Base-by-base conservation (phyloP, 139 green algal species). In the Chlorella sp. region DNA sequence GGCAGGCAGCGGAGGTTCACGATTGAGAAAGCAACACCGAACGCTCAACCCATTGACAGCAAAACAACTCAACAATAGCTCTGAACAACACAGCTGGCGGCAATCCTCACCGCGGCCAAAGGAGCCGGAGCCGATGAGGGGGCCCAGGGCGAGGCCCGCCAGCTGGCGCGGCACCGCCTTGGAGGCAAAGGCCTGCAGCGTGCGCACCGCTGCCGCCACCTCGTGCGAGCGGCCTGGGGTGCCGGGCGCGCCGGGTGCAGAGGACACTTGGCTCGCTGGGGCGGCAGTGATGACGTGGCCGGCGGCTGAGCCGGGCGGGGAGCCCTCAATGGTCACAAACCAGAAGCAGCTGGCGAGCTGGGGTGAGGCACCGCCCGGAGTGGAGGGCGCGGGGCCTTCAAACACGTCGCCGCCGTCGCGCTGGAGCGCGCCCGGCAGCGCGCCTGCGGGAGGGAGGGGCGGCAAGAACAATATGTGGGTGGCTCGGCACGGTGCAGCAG, bases 271-370 rank as follows among this genome's bases (percentile, higher is more conserved):
- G 47, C 56, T 64, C 32, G 67, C 18, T 32, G 67, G 32, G 23
- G 30, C 32, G 18, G 75, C 74, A 7, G 47, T 47, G 55, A 21
- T 32, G 0, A 63, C 39, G 15, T 20, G 17, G 44, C 11, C 21
- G 30, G 28, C 47, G 44, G 74, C 51, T 26, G 74, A 47, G 41
- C 26, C 26, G 1, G 26, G 30, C 13, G 60, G 25, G 0, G 76
- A 41, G 60, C 57, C 76, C 76, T 82, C 76, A 9, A 82, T 39
- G 26, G 26, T n/a, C 36, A 82, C 76, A 73, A 74, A 83, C 78
- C 78, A 86, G 56, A 86, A 86, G 69, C 69, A 86, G 69, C 20
- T 13, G 69, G 81, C 81, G 9, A 86, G 81, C 55, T 80, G 67
- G 30, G 80, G 80, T 51, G 44, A 41, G 67, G 51, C 0, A 36